phyloP scores from a whole-genome alignment of 2,329 filamentous ascomycete species.

The Diplodia corticola region DNA sequence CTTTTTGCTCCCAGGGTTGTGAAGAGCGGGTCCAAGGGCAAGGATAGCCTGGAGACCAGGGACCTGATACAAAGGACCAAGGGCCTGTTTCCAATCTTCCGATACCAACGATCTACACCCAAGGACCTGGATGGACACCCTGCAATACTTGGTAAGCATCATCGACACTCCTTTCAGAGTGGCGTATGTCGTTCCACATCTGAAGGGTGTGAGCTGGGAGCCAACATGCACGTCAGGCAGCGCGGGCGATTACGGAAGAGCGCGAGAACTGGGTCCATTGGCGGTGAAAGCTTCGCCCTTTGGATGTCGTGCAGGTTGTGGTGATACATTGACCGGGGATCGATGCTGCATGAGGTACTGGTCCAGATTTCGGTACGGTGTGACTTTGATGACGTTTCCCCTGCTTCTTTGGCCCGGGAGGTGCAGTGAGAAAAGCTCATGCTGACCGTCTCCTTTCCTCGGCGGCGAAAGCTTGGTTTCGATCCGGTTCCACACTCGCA shows the following conservation, averaged over 20 bases:
- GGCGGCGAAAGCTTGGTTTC: no score
- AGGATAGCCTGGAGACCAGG: not conserved
- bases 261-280: not conserved
- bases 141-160: not conserved
- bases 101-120: not conserved
- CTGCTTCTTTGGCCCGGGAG: not conserved
- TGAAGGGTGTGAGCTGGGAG: not conserved
- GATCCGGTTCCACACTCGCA: not conserved
- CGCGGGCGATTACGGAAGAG: not conserved
- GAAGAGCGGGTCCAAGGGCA: not conserved
- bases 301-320: not conserved
- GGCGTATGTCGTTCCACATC: not conserved
- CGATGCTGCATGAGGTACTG: not conserved
- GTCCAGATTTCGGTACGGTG: not conserved
- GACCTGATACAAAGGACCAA: not conserved
- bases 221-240: not conserved
- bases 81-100: not conserved
- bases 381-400: not conserved
- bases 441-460: not conserved
- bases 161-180: not conserved
- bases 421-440: no score
- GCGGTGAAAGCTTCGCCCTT: not conserved
- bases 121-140: not conserved
- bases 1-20: not conserved
- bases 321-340: not conserved